phyloP scores from a whole-genome alignment of 129 eudicot genomes.

The Deinandra increscens region DNA sequence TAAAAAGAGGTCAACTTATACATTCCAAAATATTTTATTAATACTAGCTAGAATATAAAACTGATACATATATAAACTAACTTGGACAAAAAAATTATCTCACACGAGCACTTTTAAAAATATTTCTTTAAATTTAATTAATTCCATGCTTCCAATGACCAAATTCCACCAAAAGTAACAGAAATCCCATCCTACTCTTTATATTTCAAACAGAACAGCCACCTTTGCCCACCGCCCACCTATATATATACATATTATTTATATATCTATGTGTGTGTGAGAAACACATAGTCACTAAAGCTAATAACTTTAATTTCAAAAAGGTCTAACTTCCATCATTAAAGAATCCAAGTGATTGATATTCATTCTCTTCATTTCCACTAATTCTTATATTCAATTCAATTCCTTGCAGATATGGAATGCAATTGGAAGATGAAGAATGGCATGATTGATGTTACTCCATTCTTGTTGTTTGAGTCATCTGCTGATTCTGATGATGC shows the following conservation, averaged over 20 bases:
- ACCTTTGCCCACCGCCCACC: conserved; percentile 21
- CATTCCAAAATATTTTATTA: no score
- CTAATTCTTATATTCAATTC: not conserved
- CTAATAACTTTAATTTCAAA: conserved; percentile 14
- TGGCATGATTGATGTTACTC: conserved; percentile 32
- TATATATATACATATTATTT: not conserved
- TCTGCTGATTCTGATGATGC: conserved; percentile 40
- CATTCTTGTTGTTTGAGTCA: conserved; percentile 31
- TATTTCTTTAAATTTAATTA: not conserved
- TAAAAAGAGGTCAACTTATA: no score
- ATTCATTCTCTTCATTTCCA: not conserved
- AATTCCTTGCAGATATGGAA: conserved; percentile 24
- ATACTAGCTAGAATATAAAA: no score
- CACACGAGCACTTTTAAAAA: not conserved
- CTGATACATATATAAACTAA: no score
- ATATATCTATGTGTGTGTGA: conserved; percentile 16
- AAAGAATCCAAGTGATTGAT: conserved; percentile 20
- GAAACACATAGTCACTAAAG: conserved; percentile 27
- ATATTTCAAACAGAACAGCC: conserved; percentile 21
- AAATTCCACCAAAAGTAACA: conserved; percentile 6
- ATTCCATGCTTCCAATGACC: not conserved
- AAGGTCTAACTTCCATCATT: conserved; percentile 20
- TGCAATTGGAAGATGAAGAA: conserved; percentile 30
- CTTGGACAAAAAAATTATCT: no score
- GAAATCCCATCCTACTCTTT: conserved; percentile 18